phyloP scores from a whole-genome alignment of 2,329 filamentous ascomycete species.

The Paraphaeosphaeria sporulosa region DNA sequence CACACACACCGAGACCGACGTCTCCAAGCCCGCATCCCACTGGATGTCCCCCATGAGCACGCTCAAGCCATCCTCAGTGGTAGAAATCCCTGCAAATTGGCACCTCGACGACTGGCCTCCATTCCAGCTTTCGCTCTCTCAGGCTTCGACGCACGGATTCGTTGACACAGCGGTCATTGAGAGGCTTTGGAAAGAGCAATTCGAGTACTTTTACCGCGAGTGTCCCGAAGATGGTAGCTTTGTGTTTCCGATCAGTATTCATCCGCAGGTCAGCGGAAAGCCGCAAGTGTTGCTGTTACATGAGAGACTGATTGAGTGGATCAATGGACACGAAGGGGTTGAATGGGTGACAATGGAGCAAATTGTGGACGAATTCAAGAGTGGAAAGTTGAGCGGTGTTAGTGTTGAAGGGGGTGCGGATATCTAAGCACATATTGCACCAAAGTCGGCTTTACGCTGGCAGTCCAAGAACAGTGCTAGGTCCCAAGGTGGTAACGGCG shows the following conservation, averaged over 20 bases:
- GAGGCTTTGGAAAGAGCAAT: constrained; percentile 56
- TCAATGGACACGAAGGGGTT: constrained; percentile 55
- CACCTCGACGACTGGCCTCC: constrained; percentile 61
- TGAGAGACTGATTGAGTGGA: constrained; percentile 56
- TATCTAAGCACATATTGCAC: neutral
- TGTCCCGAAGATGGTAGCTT: constrained; percentile 51
- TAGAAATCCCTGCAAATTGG: constrained; percentile 58
- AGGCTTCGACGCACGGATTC: constrained; percentile 62
- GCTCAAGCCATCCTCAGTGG: constrained; percentile 43
- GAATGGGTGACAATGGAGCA: constrained; percentile 51
- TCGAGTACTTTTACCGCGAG: constrained; percentile 55
- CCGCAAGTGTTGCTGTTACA: constrained; percentile 58
- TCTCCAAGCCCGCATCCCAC: constrained; percentile 36
- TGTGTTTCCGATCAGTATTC: constrained; percentile 57
- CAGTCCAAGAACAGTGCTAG: too few relatives aligned
- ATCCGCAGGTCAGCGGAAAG: constrained; percentile 59
- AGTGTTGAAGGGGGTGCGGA: constrained; percentile 43
- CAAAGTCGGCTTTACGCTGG: too few relatives aligned
- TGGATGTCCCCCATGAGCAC: constrained; percentile 52
- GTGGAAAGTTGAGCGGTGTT: constrained; percentile 43
- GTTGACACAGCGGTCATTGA: constrained; percentile 54
- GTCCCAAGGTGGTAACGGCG: too few relatives aligned
- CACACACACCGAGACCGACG: constrained; percentile 47
- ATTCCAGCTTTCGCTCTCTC: constrained; percentile 51
- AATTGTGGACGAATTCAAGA: constrained; percentile 49